Evolutionary conservation across 1,284 basidiomycete genomes (phyloP).

Genomic region (Amylostereum chailletii): DNA sequence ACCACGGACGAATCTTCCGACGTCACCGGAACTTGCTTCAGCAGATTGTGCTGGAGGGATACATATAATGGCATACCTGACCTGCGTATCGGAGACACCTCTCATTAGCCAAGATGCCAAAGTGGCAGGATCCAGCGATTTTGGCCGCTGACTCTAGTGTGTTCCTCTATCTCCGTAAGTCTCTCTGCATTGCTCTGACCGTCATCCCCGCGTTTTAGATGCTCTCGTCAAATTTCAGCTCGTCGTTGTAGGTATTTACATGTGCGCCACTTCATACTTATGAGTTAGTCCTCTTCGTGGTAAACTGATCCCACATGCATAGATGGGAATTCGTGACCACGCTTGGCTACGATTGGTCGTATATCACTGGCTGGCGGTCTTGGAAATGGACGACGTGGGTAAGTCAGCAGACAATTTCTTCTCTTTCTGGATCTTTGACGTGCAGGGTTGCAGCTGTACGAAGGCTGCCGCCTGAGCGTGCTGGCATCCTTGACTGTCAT

Average conservation of each 20-base stretch:
- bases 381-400: neutral
- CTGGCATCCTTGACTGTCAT: neutral
- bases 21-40: too few relatives aligned
- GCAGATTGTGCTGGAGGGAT: too few relatives aligned
- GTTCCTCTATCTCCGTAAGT: neutral
- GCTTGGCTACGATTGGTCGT: neutral
- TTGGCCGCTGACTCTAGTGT: neutral
- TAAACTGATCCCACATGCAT: too few relatives aligned
- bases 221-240: neutral
- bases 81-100: too few relatives aligned
- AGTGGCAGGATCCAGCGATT: neutral
- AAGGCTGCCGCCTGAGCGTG: neutral
- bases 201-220: neutral
- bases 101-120: neutral
- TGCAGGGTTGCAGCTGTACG: neutral
- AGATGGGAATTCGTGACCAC: neutral
- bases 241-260: neutral
- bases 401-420: neutral
- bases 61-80: too few relatives aligned
- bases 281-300: too few relatives aligned
- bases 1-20: too few relatives aligned
- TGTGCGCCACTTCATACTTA: neutral
- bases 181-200: neutral
- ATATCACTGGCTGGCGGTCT: neutral
- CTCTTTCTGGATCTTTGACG: neutral